Evolutionary conservation across 768 basidiomycete species (phyloP), one percentile per base, ranked within the genome.

Genomic region (Galerina marginata): DNA sequence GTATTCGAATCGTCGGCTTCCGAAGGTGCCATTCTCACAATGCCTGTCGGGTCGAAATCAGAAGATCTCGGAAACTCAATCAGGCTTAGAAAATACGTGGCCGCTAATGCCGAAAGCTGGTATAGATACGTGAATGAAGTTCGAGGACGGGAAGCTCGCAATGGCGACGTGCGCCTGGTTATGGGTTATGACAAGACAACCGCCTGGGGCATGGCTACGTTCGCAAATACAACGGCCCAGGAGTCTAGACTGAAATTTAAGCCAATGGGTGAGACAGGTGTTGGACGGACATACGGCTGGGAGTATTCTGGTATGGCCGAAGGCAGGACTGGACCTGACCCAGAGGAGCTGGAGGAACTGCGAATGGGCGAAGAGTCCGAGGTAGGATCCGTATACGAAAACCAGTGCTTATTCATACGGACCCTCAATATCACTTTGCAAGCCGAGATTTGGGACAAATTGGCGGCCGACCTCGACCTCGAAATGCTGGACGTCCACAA

Each of bases 131-230:
- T 49, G 2, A 64, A 56, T 15, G 59, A 47, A 11, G 44, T 16
- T 12, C 57, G 58, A 16, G 69, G 65, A 3, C 50, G 64, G 23
- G 37, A 49, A 23, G 48, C 62, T 11, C 44, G 44, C 20, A 70
- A 68, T 54, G 70, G 69, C 7, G 68, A 71, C 37, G 33, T 71
- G 6, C 65, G 69, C 36, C 59, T 72, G 15, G 68, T 72, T 9
- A 65, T 62, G 3, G 69, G 70, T 2, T 61, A 49, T 23, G 70
- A 71, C 54, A 69, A 70, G 45, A 59, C 66, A 3, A 37, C 58
- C 6, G 49, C 59, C 9, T 72, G 68, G 68, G 70, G 65, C 11
- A 66, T 67, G 33, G 71, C 70, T 11, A 62, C 66, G 2, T 58
- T 62, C 25, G 36, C 52, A 6, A 49, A 61, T 25, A 15, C 43